Evolutionary conservation across 345 rosid genomes (phyloP), one percentile per base, ranked within the genome.

Genomic region (Anastatica hierochuntica): DNA sequence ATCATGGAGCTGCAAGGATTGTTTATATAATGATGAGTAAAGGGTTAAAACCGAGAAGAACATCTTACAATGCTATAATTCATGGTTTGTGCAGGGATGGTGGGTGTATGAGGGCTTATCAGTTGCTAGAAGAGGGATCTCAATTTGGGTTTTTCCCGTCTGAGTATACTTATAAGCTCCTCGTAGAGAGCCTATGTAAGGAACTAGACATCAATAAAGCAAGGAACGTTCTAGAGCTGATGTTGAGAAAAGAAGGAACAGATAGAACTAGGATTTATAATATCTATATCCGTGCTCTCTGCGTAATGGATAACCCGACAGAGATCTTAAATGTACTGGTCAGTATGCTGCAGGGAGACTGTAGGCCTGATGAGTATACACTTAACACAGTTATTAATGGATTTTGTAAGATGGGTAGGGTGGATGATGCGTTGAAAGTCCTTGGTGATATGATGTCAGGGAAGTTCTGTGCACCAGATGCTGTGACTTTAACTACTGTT

Each of bases 1-100:
- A 73, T 72, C 94, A 81, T 55, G 97, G 84, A 15, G 94, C 94
- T 70, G 79, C 94, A 3, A 77, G 95, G 77, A 53, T 89, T 50
- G 81, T 83, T 55, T 77, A 81, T 60, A 75, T 83, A 46, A 83
- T 85, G 95, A 76, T 78, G 58, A 77, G 76, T 61, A 73, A 56
- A 69, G 83, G 85, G 29, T 68, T 78, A 13, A 35, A 29, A 6
- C 95, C 86, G 0, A 78, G 85, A 34, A 43, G 53, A 13, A 69
- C 76, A 3, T 85, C 95, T 3, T 89, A 85, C 57, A 81, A 89
- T 73, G 70, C 79, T 40, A 83, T 89, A 14, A 64, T 85, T 33
- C 95, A 89, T 5, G 94, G 90, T 4, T 79, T 89, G 29, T 79
- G 88, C 72, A 78, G 70, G 52, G 80, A 78, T 44, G 78, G 90